Conservation (phyloP, 1,284 basidiomycete species). For the Schizophyllum amplum region DNA sequence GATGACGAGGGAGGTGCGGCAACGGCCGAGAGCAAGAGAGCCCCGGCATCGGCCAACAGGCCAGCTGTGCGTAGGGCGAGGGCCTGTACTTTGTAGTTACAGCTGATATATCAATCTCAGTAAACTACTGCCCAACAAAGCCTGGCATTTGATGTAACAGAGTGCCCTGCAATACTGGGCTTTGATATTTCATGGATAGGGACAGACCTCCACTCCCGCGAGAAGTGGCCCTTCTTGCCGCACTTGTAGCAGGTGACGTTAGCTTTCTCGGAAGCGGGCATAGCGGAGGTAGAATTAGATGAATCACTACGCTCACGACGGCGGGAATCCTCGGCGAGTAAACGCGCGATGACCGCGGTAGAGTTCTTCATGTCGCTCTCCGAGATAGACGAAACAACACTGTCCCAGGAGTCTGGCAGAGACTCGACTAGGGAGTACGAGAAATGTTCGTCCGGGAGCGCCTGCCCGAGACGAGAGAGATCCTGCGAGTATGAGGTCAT, state of each 20-base stretch:
- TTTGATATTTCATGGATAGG: too few species aligned
- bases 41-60: too few species aligned
- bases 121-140: too few species aligned
- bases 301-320: slow-evolving; percentile 2
- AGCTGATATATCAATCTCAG: too few species aligned
- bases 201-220: too few species aligned
- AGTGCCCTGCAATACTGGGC: too few species aligned
- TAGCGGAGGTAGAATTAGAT: slow-evolving; percentile 3
- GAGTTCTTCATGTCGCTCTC: slow-evolving; percentile 2
- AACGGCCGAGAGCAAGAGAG: too few species aligned
- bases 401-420: slow-evolving; percentile 12
- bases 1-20: too few species aligned
- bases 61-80: too few species aligned
- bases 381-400: slow-evolving; percentile 10
- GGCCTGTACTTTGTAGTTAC: too few species aligned
- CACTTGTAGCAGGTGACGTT: slow-evolving; percentile 5
- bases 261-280: not conserved
- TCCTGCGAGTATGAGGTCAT: slow-evolving; percentile 11
- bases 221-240: slow-evolving; percentile 3
- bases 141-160: too few species aligned
- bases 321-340: slow-evolving; percentile 6
- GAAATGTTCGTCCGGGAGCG: not conserved
- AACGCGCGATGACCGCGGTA: slow-evolving; percentile 5
- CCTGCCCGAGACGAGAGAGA: not conserved
- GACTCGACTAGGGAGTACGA: slow-evolving; percentile 5